phyloP scores from a whole-genome alignment of 768 basidiomycete genomes.

The Auricularia sp. region DNA sequence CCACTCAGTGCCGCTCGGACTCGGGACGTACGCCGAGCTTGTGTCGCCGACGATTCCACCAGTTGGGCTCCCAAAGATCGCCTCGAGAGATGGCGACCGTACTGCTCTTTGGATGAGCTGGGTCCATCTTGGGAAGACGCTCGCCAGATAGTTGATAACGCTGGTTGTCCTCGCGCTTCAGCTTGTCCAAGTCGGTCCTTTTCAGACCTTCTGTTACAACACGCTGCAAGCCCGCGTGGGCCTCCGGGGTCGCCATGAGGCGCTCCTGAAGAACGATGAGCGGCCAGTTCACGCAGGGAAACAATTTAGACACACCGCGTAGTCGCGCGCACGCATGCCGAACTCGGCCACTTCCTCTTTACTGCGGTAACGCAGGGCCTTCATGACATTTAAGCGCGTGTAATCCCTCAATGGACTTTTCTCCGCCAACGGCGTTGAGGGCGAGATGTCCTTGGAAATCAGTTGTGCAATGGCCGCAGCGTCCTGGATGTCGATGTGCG shows the following conservation, averaged over 20 bases:
- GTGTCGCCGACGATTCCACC: not conserved
- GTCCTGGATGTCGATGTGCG: not conserved
- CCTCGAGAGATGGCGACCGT: not conserved
- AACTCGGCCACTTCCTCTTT: not conserved
- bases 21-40: not conserved
- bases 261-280: not conserved
- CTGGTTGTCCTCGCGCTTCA: not conserved
- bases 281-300: not conserved
- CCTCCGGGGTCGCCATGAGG: not conserved
- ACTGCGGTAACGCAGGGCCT: constrained; percentile 12
- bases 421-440: not conserved
- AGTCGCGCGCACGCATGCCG: not conserved
- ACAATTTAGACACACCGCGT: not conserved
- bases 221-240: not conserved
- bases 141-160: not conserved
- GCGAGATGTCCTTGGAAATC: not conserved
- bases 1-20: not conserved
- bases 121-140: not conserved
- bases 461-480: not conserved
- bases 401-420: constrained; percentile 4
- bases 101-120: not conserved
- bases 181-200: not conserved
- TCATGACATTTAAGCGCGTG: constrained; percentile 13
- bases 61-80: not conserved
- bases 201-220: not conserved